Evolutionary conservation across 1,284 basidiomycete species (phyloP), one percentile per base, ranked within the genome.

Genomic region (Trametes sp.): DNA sequence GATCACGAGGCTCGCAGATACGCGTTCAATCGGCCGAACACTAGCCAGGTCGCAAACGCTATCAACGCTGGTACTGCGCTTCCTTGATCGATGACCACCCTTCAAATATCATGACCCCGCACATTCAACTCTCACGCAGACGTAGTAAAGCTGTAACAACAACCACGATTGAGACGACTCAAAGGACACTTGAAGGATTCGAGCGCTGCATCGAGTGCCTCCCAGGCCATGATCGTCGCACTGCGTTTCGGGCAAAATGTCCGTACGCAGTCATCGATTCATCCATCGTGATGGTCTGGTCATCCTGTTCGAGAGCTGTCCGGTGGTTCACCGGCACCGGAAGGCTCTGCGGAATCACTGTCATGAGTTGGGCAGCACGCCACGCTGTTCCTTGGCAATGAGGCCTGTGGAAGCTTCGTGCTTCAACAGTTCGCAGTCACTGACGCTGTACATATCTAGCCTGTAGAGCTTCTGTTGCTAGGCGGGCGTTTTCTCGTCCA

Each of bases 21-120:
- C 70, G 88, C 88, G 0, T 86, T 85, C 72, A 90, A 92, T 70
- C 80, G 88, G 29, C 87, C 89, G 2, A 87, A 90, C 71, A 89
- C 89, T 2, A 90, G 87, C 66, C 84, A 87, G 69, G 87, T 92
- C 19, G 89, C 88, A 8, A 86, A 86, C 64, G 89, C 89, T 2
- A 90, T 90, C 68, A 90, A 91, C 63, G 73, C 82, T 9, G 89
- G 89, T 19, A 78, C 76, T 57, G 79, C 76, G 0, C 75, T 91
- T 23, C 89, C 89, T 58, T 91, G 78, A 85, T 19, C 16, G 38
- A 36, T 36, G 35, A 5, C 35, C n/a, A n/a, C n/a, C n/a, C n/a
- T n/a, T n/a, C n/a, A n/a, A n/a, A n/a, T n/a, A n/a, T n/a, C n/a
- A n/a, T n/a, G n/a, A n/a, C n/a, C n/a, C n/a, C n/a, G n/a, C n/a